Evolutionary conservation across 352 stramenopile species (phyloP), one percentile per base, ranked within the genome.

Genomic region (Elongisporangium anandrum): DNA sequence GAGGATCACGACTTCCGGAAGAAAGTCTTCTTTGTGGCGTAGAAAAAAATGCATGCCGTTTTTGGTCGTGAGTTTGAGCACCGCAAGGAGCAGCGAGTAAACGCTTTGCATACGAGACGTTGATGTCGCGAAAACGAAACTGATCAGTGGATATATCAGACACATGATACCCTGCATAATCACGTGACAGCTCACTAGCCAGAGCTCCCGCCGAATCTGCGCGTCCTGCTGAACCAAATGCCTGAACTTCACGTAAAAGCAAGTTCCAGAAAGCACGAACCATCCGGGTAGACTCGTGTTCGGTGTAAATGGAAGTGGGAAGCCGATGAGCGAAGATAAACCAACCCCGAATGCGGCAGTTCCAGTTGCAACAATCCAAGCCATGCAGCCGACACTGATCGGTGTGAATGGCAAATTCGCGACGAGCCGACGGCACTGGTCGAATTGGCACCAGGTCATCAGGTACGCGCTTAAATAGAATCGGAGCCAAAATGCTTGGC

Each of bases 241-340:
- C 3, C 59, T 60, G 29, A 60, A 54, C 16, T 54, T n/a, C 10
- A n/a, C 22, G 17, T 22, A 51, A 2, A 61, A 49, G 34, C 56
- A 56, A 4, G 58, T 17, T 15, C 5, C 7, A 47, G 17, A 19
- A 8, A 51, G 20, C 17, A 51, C 3, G 47, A 22, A 51, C 20
- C 8, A 22, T 19, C 47, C 17, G 13, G 47, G 47, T 22, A 22
- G 20, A 22, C 17, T 51, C 17, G 20, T 22, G 6, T 3, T 3
- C 15, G 57, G 34, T 0, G 63, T 65, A 52, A 83, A 83, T 7
- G 76, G 69, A 20, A 86, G 41, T 12, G 76, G 73, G 41, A 78
- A 86, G 3, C 71, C 76, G n/a, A 74, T 54, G 22, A 23, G 29
- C 3, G n/a, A 41, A 7, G 66, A 54, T 2, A 72, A 22, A 4